phyloP scores from a whole-genome alignment of 768 basidiomycete genomes.

The Leccinum incarnatum region DNA sequence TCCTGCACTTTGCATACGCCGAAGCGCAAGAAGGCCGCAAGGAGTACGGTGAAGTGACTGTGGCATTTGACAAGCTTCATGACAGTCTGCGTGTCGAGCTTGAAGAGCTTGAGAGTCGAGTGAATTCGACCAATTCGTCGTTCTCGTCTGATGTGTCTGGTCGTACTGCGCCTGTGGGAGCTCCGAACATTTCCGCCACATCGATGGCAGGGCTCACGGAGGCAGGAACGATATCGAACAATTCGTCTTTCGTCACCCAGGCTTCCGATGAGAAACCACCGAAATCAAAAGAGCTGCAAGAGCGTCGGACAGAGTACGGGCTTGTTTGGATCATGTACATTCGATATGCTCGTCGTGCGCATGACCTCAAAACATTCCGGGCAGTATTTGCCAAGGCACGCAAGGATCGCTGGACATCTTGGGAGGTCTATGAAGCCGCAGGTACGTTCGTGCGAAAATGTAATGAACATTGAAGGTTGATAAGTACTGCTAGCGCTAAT shows the following conservation, averaged over 20 bases:
- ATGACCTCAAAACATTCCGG: constrained; percentile 79
- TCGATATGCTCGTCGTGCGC: constrained; percentile 85
- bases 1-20: constrained; percentile 87
- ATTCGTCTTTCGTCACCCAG: constrained; percentile 51
- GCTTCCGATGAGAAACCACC: constrained; percentile 50
- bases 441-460: constrained; percentile 43
- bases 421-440: constrained; percentile 93
- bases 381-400: constrained; percentile 79
- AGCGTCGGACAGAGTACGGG: constrained; percentile 65
- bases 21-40: constrained; percentile 68
- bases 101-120: constrained; percentile 52
- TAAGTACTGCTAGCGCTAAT: constrained; percentile 62
- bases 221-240: constrained; percentile 36
- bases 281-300: constrained; percentile 52
- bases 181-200: constrained; percentile 11
- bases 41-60: constrained; percentile 66
- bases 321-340: constrained; percentile 89
- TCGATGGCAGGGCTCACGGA: constrained; percentile 21
- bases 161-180: constrained; percentile 26
- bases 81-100: constrained; percentile 60
- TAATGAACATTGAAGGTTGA: constrained; percentile 4
- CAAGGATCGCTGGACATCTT: constrained; percentile 71
- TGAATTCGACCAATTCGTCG: constrained; percentile 38
- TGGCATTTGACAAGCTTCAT: constrained; percentile 71
- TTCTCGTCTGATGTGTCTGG: constrained; percentile 37